Evolutionary conservation across 768 basidiomycete species (phyloP).

Genomic region (Serendipita indica): DNA sequence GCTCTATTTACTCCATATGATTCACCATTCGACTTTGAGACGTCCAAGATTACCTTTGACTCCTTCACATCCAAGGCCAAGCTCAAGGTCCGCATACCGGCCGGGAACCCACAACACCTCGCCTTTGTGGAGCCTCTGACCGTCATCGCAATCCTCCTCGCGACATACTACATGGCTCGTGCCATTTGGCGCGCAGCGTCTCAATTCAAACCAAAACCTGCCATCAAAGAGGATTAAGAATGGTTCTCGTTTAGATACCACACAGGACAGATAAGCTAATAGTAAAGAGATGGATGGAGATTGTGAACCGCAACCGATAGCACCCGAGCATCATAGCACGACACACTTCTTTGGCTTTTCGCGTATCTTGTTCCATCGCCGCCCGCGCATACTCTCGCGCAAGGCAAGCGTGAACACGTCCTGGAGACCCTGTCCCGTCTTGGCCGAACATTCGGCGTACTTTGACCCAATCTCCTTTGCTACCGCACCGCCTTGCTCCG

Average conservation of each 20-base stretch:
- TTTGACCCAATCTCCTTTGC: constrained; percentile 87
- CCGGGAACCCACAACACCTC: constrained; percentile 10
- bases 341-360: constrained; percentile 60
- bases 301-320: not conserved
- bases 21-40: not conserved
- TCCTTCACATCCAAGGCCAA: not conserved
- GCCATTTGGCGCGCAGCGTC: constrained; percentile 1
- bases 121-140: constrained; percentile 13
- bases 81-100: constrained; percentile 11
- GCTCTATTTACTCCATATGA: constrained; percentile 1
- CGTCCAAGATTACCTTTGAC: not conserved
- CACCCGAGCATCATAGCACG: constrained; percentile 28
- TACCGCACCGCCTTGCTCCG: constrained; percentile 69
- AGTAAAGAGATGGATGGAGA: not conserved
- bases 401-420: constrained; percentile 86
- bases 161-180: constrained; percentile 8
- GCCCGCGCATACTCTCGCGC: constrained; percentile 72
- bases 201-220: not conserved
- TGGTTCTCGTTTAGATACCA: not conserved
- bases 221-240: not conserved
- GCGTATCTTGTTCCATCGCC: constrained; percentile 46
- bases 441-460: constrained; percentile 90
- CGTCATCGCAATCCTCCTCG: constrained; percentile 8
- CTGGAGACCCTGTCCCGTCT: constrained; percentile 77
- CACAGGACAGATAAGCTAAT: too few relatives aligned